Evolutionary conservation across 148 eudicot genomes (phyloP).

Genomic region (Amaranthus cruentus): DNA sequence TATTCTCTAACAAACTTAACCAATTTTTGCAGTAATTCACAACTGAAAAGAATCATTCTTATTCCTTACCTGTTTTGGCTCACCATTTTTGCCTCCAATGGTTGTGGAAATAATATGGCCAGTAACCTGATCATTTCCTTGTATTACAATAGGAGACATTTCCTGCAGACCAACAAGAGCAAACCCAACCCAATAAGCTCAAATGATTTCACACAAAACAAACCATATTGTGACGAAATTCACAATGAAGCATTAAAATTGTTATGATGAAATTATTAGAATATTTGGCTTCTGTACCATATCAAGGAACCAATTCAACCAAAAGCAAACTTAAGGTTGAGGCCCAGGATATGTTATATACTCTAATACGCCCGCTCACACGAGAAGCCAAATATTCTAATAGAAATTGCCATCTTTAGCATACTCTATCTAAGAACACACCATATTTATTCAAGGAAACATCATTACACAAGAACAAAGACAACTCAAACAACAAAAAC

Average conservation of each 20-base stretch:
- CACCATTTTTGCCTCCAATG: conserved; percentile 85
- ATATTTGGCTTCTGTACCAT: too few relatives aligned
- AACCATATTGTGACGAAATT: too few relatives aligned
- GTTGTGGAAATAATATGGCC: conserved; percentile 92
- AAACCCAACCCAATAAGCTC: neutral
- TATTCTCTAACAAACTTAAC: neutral
- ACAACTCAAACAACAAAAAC: conserved; percentile 9
- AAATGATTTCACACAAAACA: conserved; percentile 3
- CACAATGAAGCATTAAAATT: too few relatives aligned
- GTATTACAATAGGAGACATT: conserved; percentile 55
- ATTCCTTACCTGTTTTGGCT: conserved; percentile 66
- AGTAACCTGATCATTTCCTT: conserved; percentile 72
- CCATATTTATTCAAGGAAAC: neutral
- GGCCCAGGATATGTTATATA: too few relatives aligned
- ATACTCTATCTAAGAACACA: neutral
- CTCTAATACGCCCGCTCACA: too few relatives aligned
- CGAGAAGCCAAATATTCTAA: too few relatives aligned
- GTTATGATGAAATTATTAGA: too few relatives aligned
- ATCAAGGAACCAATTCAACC: too few relatives aligned
- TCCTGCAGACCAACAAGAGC: conserved; percentile 38
- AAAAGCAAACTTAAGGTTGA: too few relatives aligned
- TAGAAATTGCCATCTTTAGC: too few relatives aligned
- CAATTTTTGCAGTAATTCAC: neutral
- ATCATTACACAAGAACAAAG: neutral
- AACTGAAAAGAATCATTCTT: neutral